Conservation (phyloP, 177 flowering plant genomes). For the Vitis hybrid region DNA sequence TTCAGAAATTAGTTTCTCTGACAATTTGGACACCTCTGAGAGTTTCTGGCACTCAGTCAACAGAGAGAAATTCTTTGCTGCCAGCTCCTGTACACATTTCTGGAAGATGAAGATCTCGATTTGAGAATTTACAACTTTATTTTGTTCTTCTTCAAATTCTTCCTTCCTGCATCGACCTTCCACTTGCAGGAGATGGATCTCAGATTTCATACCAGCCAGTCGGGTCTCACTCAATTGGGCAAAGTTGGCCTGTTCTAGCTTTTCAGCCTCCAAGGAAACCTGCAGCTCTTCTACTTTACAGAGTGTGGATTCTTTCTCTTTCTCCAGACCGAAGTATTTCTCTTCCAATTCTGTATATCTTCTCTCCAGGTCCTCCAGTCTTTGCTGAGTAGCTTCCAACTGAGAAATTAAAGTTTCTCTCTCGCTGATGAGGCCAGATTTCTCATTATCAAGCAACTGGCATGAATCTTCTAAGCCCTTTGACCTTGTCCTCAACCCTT, state of each 20-base stretch:
- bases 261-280: conserved; percentile 34
- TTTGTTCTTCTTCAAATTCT: conserved; percentile 47
- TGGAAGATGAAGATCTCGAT: conserved; percentile 51
- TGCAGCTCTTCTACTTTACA: conserved; percentile 33
- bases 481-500: conserved; percentile 40
- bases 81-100: conserved; percentile 34
- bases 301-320: conserved; percentile 42
- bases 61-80: conserved; percentile 36
- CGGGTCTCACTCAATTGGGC: conserved; percentile 26
- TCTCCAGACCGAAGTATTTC: conserved; percentile 29
- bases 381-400: conserved; percentile 28
- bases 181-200: conserved; percentile 34
- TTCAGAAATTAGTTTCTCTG: conserved; percentile 33
- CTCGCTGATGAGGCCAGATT: conserved; percentile 41
- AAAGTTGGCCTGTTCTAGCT: conserved; percentile 34
- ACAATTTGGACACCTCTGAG: conserved; percentile 35
- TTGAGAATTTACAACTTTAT: conserved; percentile 39
- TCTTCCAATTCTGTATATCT: conserved; percentile 34
- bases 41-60: conserved; percentile 34
- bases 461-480: conserved; percentile 56
- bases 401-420: conserved; percentile 32
- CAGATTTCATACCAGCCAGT: conserved; percentile 31
- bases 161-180: conserved; percentile 29
- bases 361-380: conserved; percentile 32
- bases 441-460: conserved; percentile 45